Evolutionary conservation across 1,284 basidiomycete genomes (phyloP).

Genomic region (Irpex sp.): DNA sequence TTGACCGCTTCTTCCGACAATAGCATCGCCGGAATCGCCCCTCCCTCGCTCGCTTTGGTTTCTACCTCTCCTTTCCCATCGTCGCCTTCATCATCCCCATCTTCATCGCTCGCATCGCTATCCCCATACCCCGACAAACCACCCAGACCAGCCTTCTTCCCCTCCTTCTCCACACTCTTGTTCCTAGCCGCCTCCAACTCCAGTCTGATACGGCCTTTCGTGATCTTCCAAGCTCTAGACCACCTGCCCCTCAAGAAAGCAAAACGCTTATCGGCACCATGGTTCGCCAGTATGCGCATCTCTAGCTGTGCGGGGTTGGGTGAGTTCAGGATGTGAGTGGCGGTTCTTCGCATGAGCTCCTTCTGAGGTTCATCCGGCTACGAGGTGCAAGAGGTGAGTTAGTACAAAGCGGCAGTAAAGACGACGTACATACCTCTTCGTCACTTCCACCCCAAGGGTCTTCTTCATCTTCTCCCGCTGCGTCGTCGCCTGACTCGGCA

Average conservation of each 20-base stretch:
- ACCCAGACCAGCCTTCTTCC: conserved; percentile 35
- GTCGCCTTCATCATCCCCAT: conserved; percentile 7
- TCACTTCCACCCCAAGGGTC: conserved; percentile 68
- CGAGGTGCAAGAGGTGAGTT: neutral
- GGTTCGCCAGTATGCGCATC: conserved; percentile 84
- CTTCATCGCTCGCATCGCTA: conserved; percentile 34
- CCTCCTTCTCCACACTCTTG: conserved; percentile 23
- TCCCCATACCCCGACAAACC: conserved; percentile 59
- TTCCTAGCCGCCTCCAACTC: conserved; percentile 24
- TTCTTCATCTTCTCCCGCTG: conserved; percentile 27
- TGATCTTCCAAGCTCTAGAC: conserved; percentile 55
- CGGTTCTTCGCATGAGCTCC: conserved; percentile 75
- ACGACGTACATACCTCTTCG: conserved; percentile 53
- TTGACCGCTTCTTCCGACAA: conserved; percentile 30
- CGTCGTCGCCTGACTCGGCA: conserved; percentile 36
- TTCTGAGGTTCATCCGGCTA: conserved; percentile 67
- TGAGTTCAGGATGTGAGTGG: conserved; percentile 59
- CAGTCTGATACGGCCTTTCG: conserved; percentile 41
- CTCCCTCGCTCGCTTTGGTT: neutral
- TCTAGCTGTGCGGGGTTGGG: conserved; percentile 77
- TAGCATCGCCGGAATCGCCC: neutral
- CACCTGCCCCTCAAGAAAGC: conserved; percentile 78
- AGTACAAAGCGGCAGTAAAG: neutral
- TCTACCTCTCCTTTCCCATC: neutral
- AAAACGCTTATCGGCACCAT: conserved; percentile 69